phyloP scores from a whole-genome alignment of 176 grass and related monocot species.

The Neostapfia colusana region DNA sequence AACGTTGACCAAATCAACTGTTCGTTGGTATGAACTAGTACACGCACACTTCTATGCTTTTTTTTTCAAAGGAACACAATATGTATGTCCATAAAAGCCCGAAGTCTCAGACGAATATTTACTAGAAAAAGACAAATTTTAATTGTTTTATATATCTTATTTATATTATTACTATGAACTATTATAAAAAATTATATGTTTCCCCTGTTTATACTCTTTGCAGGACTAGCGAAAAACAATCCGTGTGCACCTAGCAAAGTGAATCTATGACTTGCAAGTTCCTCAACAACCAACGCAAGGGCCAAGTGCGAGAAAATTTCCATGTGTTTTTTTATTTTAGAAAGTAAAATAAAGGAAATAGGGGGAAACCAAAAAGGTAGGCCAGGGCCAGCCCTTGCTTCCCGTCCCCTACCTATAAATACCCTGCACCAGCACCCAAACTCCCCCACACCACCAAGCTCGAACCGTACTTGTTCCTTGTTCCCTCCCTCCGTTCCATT shows the following conservation, averaged over 20 bases:
- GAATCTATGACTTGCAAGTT: not conserved
- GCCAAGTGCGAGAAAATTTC: not conserved
- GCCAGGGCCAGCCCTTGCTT: not conserved
- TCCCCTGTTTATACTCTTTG: not conserved
- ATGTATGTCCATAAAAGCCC: no score
- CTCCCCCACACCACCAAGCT: constrained; percentile 1
- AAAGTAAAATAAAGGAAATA: not conserved
- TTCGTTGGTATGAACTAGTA: not conserved
- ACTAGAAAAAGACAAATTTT: no score
- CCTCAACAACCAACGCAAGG: constrained; percentile 5
- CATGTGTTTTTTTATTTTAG: constrained; percentile 13
- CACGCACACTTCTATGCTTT: no score
- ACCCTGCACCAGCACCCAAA: not conserved
- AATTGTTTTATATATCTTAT: no score
- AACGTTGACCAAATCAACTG: not conserved
- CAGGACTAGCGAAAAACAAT: not conserved
- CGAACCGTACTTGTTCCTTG: not conserved
- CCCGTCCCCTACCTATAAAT: constrained; percentile 46
- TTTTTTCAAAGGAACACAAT: no score
- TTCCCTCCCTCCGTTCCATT: not conserved
- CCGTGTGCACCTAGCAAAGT: not conserved
- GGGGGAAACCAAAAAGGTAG: not conserved
- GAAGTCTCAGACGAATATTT: no score
- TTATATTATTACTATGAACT: not conserved
- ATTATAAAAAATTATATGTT: no score